These are phyloP conservation scores for Exophiala lecanii-corni DNA, from an alignment of 2,329 filamentous ascomycete genomes.

Conservation along the genomic window DNA sequence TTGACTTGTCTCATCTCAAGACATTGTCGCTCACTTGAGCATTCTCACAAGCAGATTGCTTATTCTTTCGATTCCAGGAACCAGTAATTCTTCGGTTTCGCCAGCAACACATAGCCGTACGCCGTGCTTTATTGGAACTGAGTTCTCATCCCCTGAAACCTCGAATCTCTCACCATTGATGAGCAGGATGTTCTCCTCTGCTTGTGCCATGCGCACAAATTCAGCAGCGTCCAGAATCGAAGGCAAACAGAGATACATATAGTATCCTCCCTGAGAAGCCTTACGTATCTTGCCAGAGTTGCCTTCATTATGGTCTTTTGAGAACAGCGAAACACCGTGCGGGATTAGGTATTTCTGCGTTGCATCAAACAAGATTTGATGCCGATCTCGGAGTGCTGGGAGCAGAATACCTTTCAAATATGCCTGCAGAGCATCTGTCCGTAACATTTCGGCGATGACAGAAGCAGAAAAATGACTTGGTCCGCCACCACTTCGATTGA, in stretches of 20 bases:
- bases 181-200: slow-evolving; percentile 62
- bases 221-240: slow-evolving; percentile 47
- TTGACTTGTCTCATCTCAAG: no score
- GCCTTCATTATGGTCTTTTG: slow-evolving; percentile 31
- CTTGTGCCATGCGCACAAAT: slow-evolving; percentile 54
- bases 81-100: no score
- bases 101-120: no score
- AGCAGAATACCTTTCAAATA: slow-evolving; percentile 51
- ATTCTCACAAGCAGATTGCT: no score
- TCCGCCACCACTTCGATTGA: slow-evolving; percentile 53
- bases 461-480: slow-evolving; percentile 56
- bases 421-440: slow-evolving; percentile 46
- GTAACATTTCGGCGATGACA: slow-evolving; percentile 51
- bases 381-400: slow-evolving; percentile 52
- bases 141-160: no score
- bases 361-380: slow-evolving; percentile 52
- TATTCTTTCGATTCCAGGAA: no score
- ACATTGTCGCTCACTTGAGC: no score
- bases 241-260: slow-evolving; percentile 71
- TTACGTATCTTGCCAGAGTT: slow-evolving; percentile 30
- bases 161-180: slow-evolving; percentile 67
- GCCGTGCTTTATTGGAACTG: no score
- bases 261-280: slow-evolving; percentile 70
- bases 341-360: slow-evolving; percentile 58
- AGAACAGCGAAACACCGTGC: slow-evolving; percentile 53